Base-by-base conservation (phyloP, 345 rosid species). In the Orychophragmus violaceus region DNA sequence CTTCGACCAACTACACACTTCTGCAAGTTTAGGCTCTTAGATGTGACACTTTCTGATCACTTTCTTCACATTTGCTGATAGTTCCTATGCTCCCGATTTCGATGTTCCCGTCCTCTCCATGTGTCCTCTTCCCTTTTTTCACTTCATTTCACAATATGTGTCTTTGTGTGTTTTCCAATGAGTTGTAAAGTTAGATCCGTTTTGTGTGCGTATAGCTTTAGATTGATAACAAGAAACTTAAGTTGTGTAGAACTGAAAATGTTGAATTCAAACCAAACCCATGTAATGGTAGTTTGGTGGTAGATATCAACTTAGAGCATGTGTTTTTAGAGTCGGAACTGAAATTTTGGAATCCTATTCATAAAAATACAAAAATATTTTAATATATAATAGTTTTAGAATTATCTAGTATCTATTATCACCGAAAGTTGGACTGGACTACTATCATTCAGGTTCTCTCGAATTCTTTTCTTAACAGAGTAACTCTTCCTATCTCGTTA, bases 1-100 rank as follows among this genome's bases (percentile, higher is more conserved):
- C 39, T 80, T 83, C 92, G 76, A 85, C 82, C 85, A 72, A 72
- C 59, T 36, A 27, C 35, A 72, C 76, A 23, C 35, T 61, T 74
- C 53, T 61, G 68, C 68, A 41, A 50, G 17, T 10, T 29, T 36
- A 58, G 60, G 51, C 35, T 49, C 56, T 66, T 66, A 59, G 66
- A 59, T 59, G 68, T 73, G 77, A 41, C 72, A 59, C 39, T 22
- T 39, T 59, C 37, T 24, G 17, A 35, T 37, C 21, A 5, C 25
- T n/a, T 3, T 35, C 29, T 28, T 14, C 37, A n/a, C 41, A 3
- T 6, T 51, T 56, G 71, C 76, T 72, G 62, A 66, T 72, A 59
- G 30, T 66, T 72, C 66, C 77, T 68, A 67, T 67, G 69, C 77
- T 54, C 55, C 32, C 22, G 6, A 45, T 68, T 67, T 68, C 69